Conservation (phyloP, 192 early-diverging fungal genomes). For the Mortierella antarctica region DNA sequence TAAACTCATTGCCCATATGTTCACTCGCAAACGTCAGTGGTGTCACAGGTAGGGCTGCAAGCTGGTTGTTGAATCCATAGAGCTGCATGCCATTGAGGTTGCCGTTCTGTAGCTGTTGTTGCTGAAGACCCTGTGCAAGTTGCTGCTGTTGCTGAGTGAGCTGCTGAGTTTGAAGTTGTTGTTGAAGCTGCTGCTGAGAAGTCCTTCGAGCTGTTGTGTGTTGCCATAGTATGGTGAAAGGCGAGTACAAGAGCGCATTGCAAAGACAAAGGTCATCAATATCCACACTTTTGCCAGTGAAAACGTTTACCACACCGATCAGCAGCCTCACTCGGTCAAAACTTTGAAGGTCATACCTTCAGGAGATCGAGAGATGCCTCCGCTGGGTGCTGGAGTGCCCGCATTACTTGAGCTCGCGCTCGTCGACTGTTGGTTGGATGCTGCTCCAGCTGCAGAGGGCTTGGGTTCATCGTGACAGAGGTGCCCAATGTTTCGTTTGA, state of each 20-base stretch:
- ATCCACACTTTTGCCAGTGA: not conserved
- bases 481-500: slow-evolving; percentile 94
- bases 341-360: slow-evolving; percentile 13
- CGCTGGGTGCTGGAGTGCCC: slow-evolving; percentile 11
- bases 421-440: slow-evolving; percentile 28
- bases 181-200: slow-evolving; percentile 33
- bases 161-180: slow-evolving; percentile 12
- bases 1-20: slow-evolving; percentile 84
- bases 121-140: not conserved
- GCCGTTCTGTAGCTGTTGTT: slow-evolving; percentile 28
- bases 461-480: slow-evolving; percentile 91
- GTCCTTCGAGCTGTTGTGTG: slow-evolving; percentile 13
- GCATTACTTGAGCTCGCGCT: slow-evolving; percentile 20
- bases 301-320: not conserved
- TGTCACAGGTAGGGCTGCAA: slow-evolving; percentile 50
- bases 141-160: slow-evolving; percentile 26
- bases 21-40: slow-evolving; percentile 83
- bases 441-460: slow-evolving; percentile 28
- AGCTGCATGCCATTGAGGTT: slow-evolving; percentile 46
- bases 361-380: slow-evolving; percentile 25
- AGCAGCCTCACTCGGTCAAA: too few species aligned
- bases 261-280: not conserved
- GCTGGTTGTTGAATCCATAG: slow-evolving; percentile 46
- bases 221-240: too few species aligned
- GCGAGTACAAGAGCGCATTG: too few species aligned